Base-by-base conservation (phyloP, 139 green algal genomes). In the Tetratostichococcus sp. region DNA sequence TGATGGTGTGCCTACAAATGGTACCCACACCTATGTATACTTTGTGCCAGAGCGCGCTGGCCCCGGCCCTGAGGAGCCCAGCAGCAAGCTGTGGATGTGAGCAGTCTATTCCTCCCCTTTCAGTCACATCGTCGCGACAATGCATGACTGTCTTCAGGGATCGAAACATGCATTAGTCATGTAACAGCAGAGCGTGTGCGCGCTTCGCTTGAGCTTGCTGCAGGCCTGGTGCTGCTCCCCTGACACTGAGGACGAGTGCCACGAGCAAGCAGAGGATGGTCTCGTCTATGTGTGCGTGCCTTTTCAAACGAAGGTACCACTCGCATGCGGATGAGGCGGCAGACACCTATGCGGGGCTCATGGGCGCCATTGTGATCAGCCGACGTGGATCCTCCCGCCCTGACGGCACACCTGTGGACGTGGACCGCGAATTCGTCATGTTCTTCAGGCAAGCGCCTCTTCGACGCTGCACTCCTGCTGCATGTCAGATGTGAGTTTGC, bases 11-110 rank as follows among this genome's bases (percentile, higher is more conserved):
- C 65, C 26, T n/a, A 43, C 69, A 1, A 33, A 33, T 34, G 6
- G 1, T 1, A 80, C 33, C 19, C 73, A 73, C 71, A 86, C 71
- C 30, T 91, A 91, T 79, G 73, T 35, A 1, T 93, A 86, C 86
- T 26, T 77, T 0, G 86, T 93, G 26, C 75, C 81, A 0, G 87
- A 91, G n/a, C 82, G 80, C 28, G 65, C 90, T 0, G 90, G 84
- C 70, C 90, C 90, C 22, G 90, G 86, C 19, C 82, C 82, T 28
- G 8, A 6, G 0, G 90, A 93, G 80, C 28, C 76, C n/a, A 84
- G 75, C 75, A 89, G 85, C 77, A 65, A 87, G 30, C 65, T 90
- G 30, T 94, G 88, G 88, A 91, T 94, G 85, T 62, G 50, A 8
- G 50, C 14, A 22, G 39, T 8, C 39, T 50, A 22, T 26, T 2